Evolutionary conservation across 2,329 filamentous ascomycete genomes (phyloP).

Genomic region (Cercospora berteroae): DNA sequence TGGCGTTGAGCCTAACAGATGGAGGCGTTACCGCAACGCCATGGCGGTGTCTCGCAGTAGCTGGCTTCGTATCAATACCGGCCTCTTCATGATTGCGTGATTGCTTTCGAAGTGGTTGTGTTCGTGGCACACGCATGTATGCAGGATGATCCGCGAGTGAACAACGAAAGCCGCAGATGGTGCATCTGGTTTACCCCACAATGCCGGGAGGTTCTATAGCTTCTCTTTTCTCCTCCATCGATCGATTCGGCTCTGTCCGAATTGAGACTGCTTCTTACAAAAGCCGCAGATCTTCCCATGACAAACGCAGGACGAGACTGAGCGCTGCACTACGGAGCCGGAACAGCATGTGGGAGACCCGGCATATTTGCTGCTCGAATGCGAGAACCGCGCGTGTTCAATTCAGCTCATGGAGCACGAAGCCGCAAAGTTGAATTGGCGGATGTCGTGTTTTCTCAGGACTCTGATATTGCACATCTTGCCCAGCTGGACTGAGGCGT

Average conservation of each 20-base stretch:
- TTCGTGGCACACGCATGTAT: neutral
- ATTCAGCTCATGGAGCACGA: no score
- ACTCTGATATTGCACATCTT: no score
- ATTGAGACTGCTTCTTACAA: no score
- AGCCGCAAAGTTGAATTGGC: no score
- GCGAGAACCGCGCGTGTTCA: no score
- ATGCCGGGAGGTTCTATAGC: neutral
- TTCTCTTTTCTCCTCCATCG: neutral
- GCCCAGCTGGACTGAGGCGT: no score
- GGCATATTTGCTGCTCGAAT: no score
- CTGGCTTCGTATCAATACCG: neutral
- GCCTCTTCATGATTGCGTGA: neutral
- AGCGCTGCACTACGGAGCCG: neutral
- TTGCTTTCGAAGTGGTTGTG: neutral
- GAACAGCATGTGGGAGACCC: neutral
- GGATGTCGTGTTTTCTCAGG: no score
- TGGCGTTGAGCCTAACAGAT: neutral
- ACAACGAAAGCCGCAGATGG: neutral
- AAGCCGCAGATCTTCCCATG: neutral
- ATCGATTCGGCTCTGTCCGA: neutral
- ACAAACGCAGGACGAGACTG: neutral
- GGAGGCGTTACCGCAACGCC: neutral
- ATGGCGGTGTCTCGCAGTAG: neutral
- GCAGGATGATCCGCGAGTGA: no score
- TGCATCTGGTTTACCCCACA: neutral